Conservation (phyloP, 2,329 filamentous ascomycete genomes). For the Cladophialophora chaetospira region DNA sequence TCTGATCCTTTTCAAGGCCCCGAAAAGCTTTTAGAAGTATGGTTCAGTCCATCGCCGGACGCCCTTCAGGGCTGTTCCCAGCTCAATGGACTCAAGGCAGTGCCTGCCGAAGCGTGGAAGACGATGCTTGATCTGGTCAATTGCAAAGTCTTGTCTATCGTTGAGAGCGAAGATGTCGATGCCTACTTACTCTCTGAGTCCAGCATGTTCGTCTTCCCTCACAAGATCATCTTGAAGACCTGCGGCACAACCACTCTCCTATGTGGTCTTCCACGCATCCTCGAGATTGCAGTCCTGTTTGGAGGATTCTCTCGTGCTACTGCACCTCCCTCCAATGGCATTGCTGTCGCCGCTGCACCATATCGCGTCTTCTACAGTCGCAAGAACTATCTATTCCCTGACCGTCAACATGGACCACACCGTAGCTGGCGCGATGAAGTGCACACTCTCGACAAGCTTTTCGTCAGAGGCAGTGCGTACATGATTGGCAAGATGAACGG, state of each 20-base stretch:
- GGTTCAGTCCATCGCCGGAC: slow-evolving; percentile 82
- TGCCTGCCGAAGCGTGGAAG: slow-evolving; percentile 84
- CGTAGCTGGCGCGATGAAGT: slow-evolving; percentile 98
- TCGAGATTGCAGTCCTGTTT: slow-evolving; percentile 84
- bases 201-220: slow-evolving; percentile 99
- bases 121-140: slow-evolving; percentile 97
- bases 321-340: slow-evolving; percentile 64
- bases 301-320: slow-evolving; percentile 87
- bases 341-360: slow-evolving; percentile 77
- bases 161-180: slow-evolving; percentile 91
- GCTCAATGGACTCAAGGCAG: slow-evolving; percentile 79
- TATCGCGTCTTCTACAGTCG: slow-evolving; percentile 98
- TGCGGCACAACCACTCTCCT: slow-evolving; percentile 95
- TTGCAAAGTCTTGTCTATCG: slow-evolving; percentile 94
- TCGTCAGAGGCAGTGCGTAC: slow-evolving; percentile 90
- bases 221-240: slow-evolving; percentile 98
- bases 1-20: slow-evolving; percentile 61
- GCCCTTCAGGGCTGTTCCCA: slow-evolving; percentile 70
- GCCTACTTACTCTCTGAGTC: slow-evolving; percentile 97
- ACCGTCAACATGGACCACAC: slow-evolving; percentile 91
- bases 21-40: slow-evolving; percentile 97
- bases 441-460: slow-evolving; percentile 86
- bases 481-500: slow-evolving; percentile 99
- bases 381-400: slow-evolving; percentile 96
- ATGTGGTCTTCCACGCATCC: slow-evolving; percentile 81